phyloP scores from a whole-genome alignment of 176 grass and related monocot species.

The Panicum miliaceum region DNA sequence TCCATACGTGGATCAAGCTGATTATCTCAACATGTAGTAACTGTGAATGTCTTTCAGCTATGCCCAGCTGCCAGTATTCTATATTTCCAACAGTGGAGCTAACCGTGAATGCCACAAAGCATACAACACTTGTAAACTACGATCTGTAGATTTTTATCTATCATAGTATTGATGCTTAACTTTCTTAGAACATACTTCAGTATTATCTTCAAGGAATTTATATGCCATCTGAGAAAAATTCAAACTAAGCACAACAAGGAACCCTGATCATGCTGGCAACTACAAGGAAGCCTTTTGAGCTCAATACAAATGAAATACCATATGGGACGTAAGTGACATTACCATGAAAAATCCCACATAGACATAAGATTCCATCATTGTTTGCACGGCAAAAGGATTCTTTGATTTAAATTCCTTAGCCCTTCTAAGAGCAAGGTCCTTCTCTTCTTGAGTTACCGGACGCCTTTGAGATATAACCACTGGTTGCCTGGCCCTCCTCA shows the following conservation, averaged over 20 bases:
- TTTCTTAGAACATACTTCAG: background rate
- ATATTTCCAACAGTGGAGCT: background rate
- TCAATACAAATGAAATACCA: conserved; percentile 24
- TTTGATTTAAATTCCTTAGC: conserved; percentile 73
- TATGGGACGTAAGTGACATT: conserved; percentile 35
- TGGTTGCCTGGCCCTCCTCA: conserved; percentile 50
- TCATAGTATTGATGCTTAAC: background rate
- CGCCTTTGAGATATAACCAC: conserved; percentile 65
- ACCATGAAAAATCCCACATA: conserved; percentile 87
- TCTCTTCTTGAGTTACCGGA: conserved; percentile 72
- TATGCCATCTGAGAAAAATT: conserved; percentile 5
- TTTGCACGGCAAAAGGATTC: conserved; percentile 55
- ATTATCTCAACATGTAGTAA: background rate
- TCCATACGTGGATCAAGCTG: background rate
- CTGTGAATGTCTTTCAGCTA: background rate
- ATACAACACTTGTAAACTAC: background rate
- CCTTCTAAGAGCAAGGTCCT: conserved; percentile 52
- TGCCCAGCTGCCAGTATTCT: background rate
- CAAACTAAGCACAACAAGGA: background rate
- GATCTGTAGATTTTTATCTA: background rate
- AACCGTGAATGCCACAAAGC: background rate
- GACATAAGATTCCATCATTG: conserved; percentile 85
- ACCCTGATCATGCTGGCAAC: conserved; percentile 6
- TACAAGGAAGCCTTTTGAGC: background rate
- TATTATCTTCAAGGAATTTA: background rate